phyloP scores from a whole-genome alignment of 257 asterid genomes.

The Solanum habrochaites region DNA sequence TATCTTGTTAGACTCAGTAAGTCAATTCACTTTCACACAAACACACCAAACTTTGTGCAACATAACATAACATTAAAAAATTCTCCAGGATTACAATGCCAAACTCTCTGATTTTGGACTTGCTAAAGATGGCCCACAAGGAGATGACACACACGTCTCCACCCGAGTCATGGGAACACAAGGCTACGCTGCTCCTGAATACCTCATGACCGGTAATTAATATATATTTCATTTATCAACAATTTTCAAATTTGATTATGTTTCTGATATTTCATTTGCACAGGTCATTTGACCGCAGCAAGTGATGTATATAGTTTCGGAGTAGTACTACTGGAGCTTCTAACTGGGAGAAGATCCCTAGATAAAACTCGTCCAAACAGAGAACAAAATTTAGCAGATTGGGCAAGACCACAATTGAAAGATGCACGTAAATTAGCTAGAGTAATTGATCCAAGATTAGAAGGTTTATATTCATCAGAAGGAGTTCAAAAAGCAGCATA shows the following conservation, averaged over 20 bases:
- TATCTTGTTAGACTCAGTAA: constrained; percentile 11
- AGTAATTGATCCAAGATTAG: constrained; percentile 11
- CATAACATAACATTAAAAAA: neutral
- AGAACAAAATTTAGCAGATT: constrained; percentile 10
- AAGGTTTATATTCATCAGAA: constrained; percentile 15
- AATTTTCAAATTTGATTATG: neutral
- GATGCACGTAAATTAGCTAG: constrained; percentile 1
- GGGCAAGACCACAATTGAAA: constrained; percentile 11
- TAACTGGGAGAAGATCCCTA: constrained; percentile 4
- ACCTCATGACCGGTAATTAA: constrained; percentile 12
- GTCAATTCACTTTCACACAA: neutral
- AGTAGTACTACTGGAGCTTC: constrained; percentile 13
- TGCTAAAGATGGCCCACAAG: constrained; percentile 15
- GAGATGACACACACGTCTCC: constrained; percentile 14
- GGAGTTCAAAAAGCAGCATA: constrained; percentile 21
- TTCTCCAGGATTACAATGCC: constrained; percentile 7
- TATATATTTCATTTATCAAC: neutral
- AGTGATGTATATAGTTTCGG: constrained; percentile 17
- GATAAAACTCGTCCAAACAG: constrained; percentile 10
- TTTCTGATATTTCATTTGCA: neutral
- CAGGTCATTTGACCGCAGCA: constrained; percentile 13
- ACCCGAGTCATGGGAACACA: constrained; percentile 14
- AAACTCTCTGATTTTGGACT: constrained; percentile 15
- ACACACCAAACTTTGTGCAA: neutral
- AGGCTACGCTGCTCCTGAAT: constrained; percentile 15